phyloP scores from a whole-genome alignment of 2,329 filamentous ascomycete species.

The Fusarium robinianum region DNA sequence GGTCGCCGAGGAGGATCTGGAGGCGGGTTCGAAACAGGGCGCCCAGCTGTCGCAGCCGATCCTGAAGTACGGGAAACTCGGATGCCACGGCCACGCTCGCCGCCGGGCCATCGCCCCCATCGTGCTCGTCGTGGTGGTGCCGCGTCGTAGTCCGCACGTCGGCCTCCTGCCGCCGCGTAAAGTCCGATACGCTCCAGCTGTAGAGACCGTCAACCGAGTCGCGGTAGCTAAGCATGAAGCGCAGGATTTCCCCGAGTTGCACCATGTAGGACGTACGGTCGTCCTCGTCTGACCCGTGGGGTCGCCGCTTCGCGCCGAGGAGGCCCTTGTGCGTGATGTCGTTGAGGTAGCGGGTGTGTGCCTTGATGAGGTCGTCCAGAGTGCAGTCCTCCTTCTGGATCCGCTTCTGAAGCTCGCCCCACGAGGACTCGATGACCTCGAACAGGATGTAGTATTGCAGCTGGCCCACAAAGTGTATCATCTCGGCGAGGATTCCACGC shows the following conservation, averaged over 20 bases:
- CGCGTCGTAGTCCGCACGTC: conserved; percentile 72
- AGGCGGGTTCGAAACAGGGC: conserved; percentile 77
- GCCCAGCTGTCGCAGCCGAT: conserved; percentile 72
- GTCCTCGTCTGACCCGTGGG: conserved; percentile 58
- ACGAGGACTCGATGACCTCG: conserved; percentile 95
- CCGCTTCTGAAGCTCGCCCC: conserved; percentile 84
- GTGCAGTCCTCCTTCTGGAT: conserved; percentile 86
- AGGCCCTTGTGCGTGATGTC: conserved; percentile 96
- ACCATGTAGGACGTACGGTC: conserved; percentile 79
- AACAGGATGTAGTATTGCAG: conserved; percentile 99
- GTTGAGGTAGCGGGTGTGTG: conserved; percentile 87
- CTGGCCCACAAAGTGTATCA: conserved; percentile 98
- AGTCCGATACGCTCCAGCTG: conserved; percentile 92
- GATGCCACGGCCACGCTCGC: conserved; percentile 61
- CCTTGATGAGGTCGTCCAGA: conserved; percentile 90
- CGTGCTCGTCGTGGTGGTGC: conserved; percentile 33
- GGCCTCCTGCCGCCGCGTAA: conserved; percentile 85
- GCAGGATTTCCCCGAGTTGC: conserved; percentile 89
- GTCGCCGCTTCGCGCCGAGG: conserved; percentile 68
- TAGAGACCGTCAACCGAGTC: conserved; percentile 94
- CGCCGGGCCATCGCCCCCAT: conserved; percentile 23
- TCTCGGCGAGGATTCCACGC: conserved; percentile 87
- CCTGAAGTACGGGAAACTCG: conserved; percentile 74
- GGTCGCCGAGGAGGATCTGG: conserved; percentile 81
- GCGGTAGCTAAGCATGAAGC: conserved; percentile 91